Conservation (phyloP, 176 grass and related monocot species). For the Metroxylon sagu region DNA sequence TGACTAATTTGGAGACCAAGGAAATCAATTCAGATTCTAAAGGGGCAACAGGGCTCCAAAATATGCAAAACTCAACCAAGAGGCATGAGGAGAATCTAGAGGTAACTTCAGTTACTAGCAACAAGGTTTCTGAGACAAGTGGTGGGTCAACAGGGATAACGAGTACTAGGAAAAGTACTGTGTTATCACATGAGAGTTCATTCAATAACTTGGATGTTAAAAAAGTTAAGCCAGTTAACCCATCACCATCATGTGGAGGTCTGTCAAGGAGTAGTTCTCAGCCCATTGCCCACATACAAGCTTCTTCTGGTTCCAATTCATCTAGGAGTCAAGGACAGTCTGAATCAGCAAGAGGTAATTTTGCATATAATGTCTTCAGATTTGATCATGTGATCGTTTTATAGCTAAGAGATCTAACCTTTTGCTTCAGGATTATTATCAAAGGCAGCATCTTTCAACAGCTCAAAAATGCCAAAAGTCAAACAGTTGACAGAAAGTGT, state of each 20-base stretch:
- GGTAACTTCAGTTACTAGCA: constrained; percentile 9
- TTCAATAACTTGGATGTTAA: constrained; percentile 10
- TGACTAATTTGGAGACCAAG: constrained; percentile 31
- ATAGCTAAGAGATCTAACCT: constrained; percentile 12
- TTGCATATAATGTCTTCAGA: constrained; percentile 3
- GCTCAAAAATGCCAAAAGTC: constrained; percentile 80
- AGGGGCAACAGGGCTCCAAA: constrained; percentile 27
- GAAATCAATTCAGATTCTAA: constrained; percentile 28
- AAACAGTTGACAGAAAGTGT: constrained; percentile 68
- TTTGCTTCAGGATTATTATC: constrained; percentile 48
- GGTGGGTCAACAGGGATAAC: constrained; percentile 3
- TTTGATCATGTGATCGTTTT: not conserved
- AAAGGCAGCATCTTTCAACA: constrained; percentile 79
- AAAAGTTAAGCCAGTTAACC: constrained; percentile 38
- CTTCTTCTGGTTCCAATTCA: constrained; percentile 22
- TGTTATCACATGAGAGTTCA: constrained; percentile 22
- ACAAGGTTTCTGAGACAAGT: constrained; percentile 23
- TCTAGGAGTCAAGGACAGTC: constrained; percentile 23
- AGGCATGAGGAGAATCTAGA: constrained; percentile 28
- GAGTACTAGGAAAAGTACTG: constrained; percentile 30
- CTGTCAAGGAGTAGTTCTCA: not conserved
- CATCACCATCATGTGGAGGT: not conserved
- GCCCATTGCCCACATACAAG: constrained; percentile 13
- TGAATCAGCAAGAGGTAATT: constrained; percentile 41
- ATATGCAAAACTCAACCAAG: constrained; percentile 16